phyloP scores from a whole-genome alignment of 345 rosid species.

The Bretschneidera sinensis region DNA sequence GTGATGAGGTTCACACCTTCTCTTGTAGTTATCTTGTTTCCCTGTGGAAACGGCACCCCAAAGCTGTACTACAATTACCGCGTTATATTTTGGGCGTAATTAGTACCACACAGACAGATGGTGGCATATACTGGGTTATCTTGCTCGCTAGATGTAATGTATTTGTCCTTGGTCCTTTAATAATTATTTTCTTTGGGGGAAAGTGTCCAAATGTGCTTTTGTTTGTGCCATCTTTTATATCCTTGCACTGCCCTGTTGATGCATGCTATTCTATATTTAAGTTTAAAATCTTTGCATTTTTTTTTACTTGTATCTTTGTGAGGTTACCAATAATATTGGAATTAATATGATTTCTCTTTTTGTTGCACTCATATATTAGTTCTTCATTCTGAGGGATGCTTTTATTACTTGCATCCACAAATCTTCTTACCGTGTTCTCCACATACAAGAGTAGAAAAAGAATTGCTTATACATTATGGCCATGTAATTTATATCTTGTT shows the following conservation, averaged over 20 bases:
- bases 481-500: too few relatives aligned
- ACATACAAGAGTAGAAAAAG: too few relatives aligned
- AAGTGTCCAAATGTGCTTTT: not conserved
- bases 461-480: too few relatives aligned
- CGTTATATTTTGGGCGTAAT: too few relatives aligned
- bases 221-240: slow-evolving; percentile 2
- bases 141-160: slow-evolving; percentile 62
- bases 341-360: not conserved
- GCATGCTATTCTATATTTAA: not conserved
- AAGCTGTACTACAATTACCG: too few relatives aligned
- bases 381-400: slow-evolving; percentile 75
- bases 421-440: slow-evolving; percentile 51
- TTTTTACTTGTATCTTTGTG: not conserved
- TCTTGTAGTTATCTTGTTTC: too few relatives aligned
- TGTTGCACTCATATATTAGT: slow-evolving; percentile 46
- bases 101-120: slow-evolving; percentile 59
- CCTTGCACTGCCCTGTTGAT: not conserved
- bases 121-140: slow-evolving; percentile 56
- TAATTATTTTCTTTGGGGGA: too few relatives aligned
- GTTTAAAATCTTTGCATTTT: not conserved
- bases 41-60: too few relatives aligned
- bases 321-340: not conserved
- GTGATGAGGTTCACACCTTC: too few relatives aligned
- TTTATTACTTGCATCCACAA: slow-evolving; percentile 63
- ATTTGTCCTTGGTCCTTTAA: too few relatives aligned